Evolutionary conservation across 116 monocot genomes (phyloP).

Genomic region (Posidonia oceanica): DNA sequence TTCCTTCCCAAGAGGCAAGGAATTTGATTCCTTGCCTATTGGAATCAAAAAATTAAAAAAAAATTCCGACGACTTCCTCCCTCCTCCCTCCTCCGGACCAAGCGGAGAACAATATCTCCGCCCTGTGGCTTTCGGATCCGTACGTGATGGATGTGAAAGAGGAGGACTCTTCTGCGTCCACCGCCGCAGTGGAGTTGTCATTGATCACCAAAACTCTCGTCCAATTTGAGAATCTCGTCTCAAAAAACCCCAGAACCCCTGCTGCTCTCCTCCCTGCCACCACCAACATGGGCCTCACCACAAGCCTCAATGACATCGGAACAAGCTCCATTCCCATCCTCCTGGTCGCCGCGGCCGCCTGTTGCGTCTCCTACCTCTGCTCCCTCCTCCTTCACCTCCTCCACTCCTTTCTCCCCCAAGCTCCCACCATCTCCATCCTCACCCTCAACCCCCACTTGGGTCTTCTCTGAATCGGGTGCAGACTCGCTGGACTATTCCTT

Average conservation of each 20-base stretch:
- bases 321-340: conserved; percentile 27
- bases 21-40: no score
- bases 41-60: no score
- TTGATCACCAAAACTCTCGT: conserved; percentile 5
- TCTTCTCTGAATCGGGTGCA: not conserved
- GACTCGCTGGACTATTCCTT: not conserved
- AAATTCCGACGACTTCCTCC: no score
- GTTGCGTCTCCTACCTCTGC: conserved; percentile 23
- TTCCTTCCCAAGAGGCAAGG: no score
- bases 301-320: conserved; percentile 18
- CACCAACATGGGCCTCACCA: conserved; percentile 26
- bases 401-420: not conserved
- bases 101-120: conserved; percentile 17
- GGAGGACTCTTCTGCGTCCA: no score
- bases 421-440: not conserved
- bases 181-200: no score
- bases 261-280: no score
- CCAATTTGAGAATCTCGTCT: conserved; percentile 22
- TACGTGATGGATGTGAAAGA: no score
- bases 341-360: conserved; percentile 17
- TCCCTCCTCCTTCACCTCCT: conserved; percentile 26
- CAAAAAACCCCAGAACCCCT: conserved; percentile 4
- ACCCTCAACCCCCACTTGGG: not conserved
- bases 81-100: no score
- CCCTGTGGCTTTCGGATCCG: not conserved